These are phyloP conservation scores for Ramularia collo-cygni DNA, from an alignment of 2,329 filamentous ascomycete species.

Conservation along the genomic window DNA sequence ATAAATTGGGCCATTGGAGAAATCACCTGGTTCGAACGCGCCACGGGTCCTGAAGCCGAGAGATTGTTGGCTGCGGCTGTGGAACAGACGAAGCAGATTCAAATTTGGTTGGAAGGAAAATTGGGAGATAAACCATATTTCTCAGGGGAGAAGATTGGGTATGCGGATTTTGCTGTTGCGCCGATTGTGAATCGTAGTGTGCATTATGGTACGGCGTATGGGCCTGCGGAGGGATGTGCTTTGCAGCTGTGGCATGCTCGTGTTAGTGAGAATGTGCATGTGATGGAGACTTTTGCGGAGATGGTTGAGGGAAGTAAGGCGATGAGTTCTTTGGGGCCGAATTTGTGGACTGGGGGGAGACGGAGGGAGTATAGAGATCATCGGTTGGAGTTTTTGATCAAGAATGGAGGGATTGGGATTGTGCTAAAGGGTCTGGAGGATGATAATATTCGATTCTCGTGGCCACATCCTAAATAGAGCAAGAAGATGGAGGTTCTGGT, in stretches of 20 bases:
- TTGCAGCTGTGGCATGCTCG: constrained; percentile 19
- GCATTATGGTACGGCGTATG: constrained; percentile 12
- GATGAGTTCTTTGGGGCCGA: constrained; percentile 13
- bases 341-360: constrained; percentile 11
- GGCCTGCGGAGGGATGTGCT: constrained; percentile 11
- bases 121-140: constrained; percentile 24
- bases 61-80: constrained; percentile 22
- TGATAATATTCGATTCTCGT: constrained; percentile 20
- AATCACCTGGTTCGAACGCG: constrained; percentile 20
- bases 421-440: constrained; percentile 18
- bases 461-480: constrained; percentile 11
- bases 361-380: constrained; percentile 25
- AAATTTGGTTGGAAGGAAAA: constrained; percentile 22
- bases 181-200: constrained; percentile 22
- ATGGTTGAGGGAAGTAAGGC: constrained; percentile 16
- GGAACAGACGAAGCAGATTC: constrained; percentile 19
- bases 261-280: constrained; percentile 13
- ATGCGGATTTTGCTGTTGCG: constrained; percentile 27
- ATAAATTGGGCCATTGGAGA: constrained; percentile 24
- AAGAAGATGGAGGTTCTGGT: too few relatives aligned
- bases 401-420: constrained; percentile 20
- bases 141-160: constrained; percentile 21
- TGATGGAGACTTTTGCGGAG: constrained; percentile 23
- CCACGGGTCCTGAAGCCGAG: constrained; percentile 18
- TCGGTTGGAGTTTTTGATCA: constrained; percentile 21